A percentile compares a stretch with the other conserved stretches of the same genome.
phyloP scores from a whole-genome alignment of 306 rosid species.

The Trichosanthes cucumerina region DNA sequence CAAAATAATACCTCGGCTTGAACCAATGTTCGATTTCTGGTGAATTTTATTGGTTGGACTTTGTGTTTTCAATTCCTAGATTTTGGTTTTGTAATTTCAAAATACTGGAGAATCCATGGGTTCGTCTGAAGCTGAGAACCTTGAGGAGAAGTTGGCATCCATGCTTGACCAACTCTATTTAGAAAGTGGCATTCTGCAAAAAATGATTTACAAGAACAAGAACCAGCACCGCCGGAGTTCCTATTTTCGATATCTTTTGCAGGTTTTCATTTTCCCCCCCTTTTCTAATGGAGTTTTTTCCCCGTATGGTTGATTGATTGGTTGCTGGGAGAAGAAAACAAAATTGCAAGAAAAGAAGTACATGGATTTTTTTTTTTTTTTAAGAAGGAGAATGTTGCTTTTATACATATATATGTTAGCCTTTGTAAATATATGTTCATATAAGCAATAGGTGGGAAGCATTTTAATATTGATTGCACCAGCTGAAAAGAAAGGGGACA shows the following conservation, averaged over 20 bases:
- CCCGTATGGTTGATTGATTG: background rate
- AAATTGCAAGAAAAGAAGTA: background rate
- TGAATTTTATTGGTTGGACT: background rate
- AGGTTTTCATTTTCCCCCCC: slow-evolving; percentile 29
- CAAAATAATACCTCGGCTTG: background rate
- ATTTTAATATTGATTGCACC: background rate
- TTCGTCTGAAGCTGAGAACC: slow-evolving; percentile 34
- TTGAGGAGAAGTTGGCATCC: slow-evolving; percentile 47
- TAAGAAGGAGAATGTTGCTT: background rate
- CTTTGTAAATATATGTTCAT: background rate
- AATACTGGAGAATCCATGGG: slow-evolving; percentile 25
- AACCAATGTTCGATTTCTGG: background rate
- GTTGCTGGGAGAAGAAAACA: background rate
- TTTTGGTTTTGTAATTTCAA: background rate
- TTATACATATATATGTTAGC: background rate
- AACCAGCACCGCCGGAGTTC: slow-evolving; percentile 83
- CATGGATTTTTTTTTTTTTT: background rate
- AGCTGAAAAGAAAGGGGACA: background rate
- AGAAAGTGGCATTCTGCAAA: slow-evolving; percentile 50
- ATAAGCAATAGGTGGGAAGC: background rate
- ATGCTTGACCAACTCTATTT: slow-evolving; percentile 54
- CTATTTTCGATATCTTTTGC: slow-evolving; percentile 63
- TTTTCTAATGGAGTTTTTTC: background rate
- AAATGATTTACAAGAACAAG: slow-evolving; percentile 76
- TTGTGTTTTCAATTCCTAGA: background rate